A percentile compares a stretch with the other conserved stretches of the same genome.
phyloP scores from a whole-genome alignment of 2,329 filamentous ascomycete species.

The Trichocomaceae sp. region DNA sequence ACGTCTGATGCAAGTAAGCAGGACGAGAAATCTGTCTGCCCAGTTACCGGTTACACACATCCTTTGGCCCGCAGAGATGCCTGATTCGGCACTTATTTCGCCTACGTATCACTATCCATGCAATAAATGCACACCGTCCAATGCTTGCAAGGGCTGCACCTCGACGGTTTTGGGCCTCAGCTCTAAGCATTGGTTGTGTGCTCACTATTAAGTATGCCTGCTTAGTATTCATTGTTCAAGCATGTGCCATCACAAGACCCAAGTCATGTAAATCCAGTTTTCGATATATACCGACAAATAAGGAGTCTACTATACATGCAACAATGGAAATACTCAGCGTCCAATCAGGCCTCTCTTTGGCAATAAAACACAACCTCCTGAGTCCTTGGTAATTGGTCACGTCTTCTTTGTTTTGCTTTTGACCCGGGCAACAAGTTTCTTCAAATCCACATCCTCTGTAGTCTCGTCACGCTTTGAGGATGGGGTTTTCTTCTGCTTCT shows the following conservation, averaged over 20 bases:
- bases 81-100: background rate
- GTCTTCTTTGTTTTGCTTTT: constrained; percentile 34
- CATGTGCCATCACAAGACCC: too few species aligned
- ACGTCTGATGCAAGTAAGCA: background rate
- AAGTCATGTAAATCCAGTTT: too few species aligned
- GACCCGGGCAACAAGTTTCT: constrained; percentile 40
- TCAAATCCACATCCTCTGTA: constrained; percentile 29
- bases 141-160: background rate
- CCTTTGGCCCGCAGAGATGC: constrained; percentile 2
- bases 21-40: background rate
- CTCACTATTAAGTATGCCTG: too few species aligned
- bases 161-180: background rate
- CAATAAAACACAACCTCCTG: background rate
- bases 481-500: constrained; percentile 34
- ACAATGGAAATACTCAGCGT: background rate
- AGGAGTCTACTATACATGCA: background rate
- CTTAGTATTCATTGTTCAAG: too few species aligned
- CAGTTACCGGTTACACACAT: background rate
- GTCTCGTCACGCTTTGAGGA: constrained; percentile 18
- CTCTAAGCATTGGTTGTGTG: background rate
- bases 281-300: background rate
- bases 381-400: too few species aligned
- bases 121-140: too few species aligned
- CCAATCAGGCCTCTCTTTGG: background rate
- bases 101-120: too few species aligned